Evolutionary conservation across 371 early-diverging fungal species (phyloP).

Genomic region (Apophysomyces trapeziformis): DNA sequence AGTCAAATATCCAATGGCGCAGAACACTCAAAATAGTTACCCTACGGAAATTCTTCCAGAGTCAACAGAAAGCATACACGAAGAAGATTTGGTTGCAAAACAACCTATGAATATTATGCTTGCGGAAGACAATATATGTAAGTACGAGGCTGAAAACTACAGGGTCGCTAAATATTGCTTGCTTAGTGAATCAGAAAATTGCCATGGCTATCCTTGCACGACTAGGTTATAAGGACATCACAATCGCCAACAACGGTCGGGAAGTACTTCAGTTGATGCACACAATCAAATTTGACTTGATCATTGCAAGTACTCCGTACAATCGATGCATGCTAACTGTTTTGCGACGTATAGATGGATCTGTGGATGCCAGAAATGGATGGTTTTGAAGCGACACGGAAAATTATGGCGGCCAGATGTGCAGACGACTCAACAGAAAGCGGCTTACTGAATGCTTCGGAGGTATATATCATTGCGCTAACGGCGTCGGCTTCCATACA

Average conservation of each 20-base stretch:
- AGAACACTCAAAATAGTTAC: no score
- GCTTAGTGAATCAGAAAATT: constrained; percentile 64
- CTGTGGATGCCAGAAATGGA: constrained; percentile 60
- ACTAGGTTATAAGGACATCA: constrained; percentile 57
- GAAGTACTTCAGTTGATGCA: constrained; percentile 55
- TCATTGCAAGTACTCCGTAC: constrained; percentile 41
- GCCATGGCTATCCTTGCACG: constrained; percentile 59
- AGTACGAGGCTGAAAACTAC: constrained; percentile 1
- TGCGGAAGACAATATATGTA: constrained; percentile 57
- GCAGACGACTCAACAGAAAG: neutral
- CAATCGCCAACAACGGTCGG: constrained; percentile 58
- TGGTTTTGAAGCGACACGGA: constrained; percentile 50
- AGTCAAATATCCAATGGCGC: no score
- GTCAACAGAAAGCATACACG: constrained; percentile 26
- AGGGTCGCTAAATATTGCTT: constrained; percentile 1
- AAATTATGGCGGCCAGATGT: constrained; percentile 44
- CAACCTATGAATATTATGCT: constrained; percentile 47
- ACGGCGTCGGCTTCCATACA: constrained; percentile 63
- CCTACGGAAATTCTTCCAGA: no score
- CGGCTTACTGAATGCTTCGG: constrained; percentile 35
- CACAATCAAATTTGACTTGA: constrained; percentile 44
- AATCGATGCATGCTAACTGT: neutral
- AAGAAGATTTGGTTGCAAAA: constrained; percentile 41
- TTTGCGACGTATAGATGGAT: constrained; percentile 42
- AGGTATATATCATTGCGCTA: constrained; percentile 63